Evolutionary conservation across 2,329 filamentous ascomycete genomes (phyloP).

Genomic region (Thielaviopsis punctulata): DNA sequence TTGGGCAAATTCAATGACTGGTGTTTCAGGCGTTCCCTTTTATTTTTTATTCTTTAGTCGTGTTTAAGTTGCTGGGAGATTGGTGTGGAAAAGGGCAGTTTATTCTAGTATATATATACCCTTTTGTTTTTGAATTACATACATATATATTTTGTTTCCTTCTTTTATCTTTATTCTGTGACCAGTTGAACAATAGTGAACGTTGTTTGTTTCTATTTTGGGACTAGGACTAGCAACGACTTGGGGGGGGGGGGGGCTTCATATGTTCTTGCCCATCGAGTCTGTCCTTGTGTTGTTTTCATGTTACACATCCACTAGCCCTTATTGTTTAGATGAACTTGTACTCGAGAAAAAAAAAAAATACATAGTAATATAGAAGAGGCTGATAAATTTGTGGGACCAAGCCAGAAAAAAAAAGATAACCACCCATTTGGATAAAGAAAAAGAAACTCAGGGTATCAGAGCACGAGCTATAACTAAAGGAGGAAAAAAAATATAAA

Average conservation of each 20-base stretch:
- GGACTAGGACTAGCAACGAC: too few species aligned
- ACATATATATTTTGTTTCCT: too few species aligned
- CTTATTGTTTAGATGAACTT: not conserved
- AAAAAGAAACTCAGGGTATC: not conserved
- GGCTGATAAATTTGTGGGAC: too few species aligned
- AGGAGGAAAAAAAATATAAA: conserved; percentile 2
- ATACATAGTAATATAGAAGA: not conserved
- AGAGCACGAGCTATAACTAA: not conserved
- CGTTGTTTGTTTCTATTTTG: conserved; percentile 1
- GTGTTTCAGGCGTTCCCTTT: not conserved
- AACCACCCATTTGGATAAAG: not conserved
- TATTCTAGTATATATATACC: too few species aligned
- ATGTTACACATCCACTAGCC: too few species aligned
- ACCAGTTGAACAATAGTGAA: not conserved
- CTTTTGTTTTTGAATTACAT: too few species aligned
- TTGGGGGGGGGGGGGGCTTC: too few species aligned
- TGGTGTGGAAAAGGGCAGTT: not conserved
- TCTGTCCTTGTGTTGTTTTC: too few species aligned
- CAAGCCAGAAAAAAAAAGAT: too few species aligned
- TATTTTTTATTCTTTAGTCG: not conserved
- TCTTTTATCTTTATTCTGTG: too few species aligned
- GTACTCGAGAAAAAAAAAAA: not conserved
- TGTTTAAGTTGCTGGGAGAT: too few species aligned
- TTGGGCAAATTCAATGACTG: not conserved
- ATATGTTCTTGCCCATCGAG: too few species aligned